phyloP scores from a whole-genome alignment of 305 asterid genomes.

The Rubia peregrina region DNA sequence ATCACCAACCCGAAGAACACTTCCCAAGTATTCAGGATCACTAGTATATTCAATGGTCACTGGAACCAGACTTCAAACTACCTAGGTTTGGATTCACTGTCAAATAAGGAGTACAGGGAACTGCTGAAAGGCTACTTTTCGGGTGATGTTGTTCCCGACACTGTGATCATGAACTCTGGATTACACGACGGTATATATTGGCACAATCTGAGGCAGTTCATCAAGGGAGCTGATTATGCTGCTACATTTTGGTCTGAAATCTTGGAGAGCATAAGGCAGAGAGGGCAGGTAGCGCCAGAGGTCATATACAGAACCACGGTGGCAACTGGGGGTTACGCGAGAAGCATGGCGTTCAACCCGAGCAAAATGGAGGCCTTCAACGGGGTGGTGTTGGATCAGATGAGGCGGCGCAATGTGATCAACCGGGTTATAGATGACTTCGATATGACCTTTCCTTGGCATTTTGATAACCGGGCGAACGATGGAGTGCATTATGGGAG shows the following conservation, averaged over 20 bases:
- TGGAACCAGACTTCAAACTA: conserved; percentile 53
- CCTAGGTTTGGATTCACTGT: conserved; percentile 61
- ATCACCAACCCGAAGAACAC: conserved; percentile 62
- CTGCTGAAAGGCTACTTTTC: conserved; percentile 52
- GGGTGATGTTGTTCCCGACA: conserved; percentile 44
- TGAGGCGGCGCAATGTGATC: conserved; percentile 47
- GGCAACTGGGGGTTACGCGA: conserved; percentile 74
- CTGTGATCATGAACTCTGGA: conserved; percentile 79
- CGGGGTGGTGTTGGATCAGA: conserved; percentile 71
- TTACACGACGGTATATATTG: conserved; percentile 80
- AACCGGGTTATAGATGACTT: conserved; percentile 59
- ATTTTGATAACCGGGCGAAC: conserved; percentile 76
- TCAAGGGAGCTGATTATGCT: conserved; percentile 59
- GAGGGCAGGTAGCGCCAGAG: conserved; percentile 47
- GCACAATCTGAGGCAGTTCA: conserved; percentile 46
- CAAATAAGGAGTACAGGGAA: conserved; percentile 41
- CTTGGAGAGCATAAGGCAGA: conserved; percentile 34
- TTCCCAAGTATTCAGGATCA: conserved; percentile 54
- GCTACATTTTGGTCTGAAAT: conserved; percentile 73
- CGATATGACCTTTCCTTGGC: conserved; percentile 93
- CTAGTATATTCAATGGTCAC: conserved; percentile 87
- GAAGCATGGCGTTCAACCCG: conserved; percentile 74
- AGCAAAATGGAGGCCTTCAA: conserved; percentile 89
- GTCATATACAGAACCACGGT: conserved; percentile 73
- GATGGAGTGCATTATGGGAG: conserved; percentile 97